phyloP scores from a whole-genome alignment of 345 rosid genomes.

The Gossypium anomalum region DNA sequence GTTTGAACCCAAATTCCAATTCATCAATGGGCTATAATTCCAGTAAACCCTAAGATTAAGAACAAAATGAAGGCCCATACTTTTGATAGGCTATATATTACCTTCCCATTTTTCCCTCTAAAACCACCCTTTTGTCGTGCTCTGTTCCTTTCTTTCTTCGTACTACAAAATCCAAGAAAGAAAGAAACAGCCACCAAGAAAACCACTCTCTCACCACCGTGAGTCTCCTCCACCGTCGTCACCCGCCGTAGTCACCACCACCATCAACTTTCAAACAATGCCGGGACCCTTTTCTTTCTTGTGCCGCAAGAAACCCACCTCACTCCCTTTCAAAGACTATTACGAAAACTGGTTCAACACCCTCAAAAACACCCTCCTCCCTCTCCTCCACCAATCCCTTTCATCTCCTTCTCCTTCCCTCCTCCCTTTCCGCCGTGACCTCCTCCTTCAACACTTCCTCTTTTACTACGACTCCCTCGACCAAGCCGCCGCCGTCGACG shows the following conservation, averaged over 20 bases:
- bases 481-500: conserved; percentile 44
- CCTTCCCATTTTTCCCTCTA: neutral
- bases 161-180: neutral
- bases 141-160: neutral
- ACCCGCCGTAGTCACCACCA: neutral
- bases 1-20: neutral
- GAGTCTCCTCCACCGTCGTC: no score
- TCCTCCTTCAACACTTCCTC: conserved; percentile 67
- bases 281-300: conserved; percentile 39
- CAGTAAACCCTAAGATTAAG: neutral
- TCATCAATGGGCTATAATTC: neutral
- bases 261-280: conserved; percentile 44
- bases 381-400: conserved; percentile 61
- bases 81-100: no score
- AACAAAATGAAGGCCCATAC: neutral
- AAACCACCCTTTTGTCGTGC: neutral
- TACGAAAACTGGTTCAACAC: conserved; percentile 60
- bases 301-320: conserved; percentile 44
- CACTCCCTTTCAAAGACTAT: conserved; percentile 52
- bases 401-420: conserved; percentile 44
- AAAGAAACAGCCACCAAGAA: neutral
- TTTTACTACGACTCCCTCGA: conserved; percentile 76
- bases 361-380: conserved; percentile 56
- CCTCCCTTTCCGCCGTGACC: conserved; percentile 47
- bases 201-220: neutral